Evolutionary conservation across 2,329 filamentous ascomycete species (phyloP).

Genomic region (Didymella keratinophila): DNA sequence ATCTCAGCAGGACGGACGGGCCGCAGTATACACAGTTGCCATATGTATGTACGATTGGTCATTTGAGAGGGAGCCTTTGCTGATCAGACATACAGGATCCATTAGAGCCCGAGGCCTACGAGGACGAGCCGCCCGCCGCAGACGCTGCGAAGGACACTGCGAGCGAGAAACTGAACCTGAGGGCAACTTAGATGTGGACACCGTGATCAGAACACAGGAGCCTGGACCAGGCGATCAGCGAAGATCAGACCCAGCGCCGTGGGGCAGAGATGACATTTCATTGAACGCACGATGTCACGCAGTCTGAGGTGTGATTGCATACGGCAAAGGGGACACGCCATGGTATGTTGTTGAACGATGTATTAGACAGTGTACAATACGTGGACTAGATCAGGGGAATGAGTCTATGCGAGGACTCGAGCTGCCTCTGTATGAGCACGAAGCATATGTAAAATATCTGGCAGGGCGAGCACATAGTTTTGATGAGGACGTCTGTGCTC

Average conservation of each 20-base stretch:
- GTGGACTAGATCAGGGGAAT: conserved; percentile 5
- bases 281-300: neutral
- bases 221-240: neutral
- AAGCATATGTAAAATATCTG: conserved; percentile 20
- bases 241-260: neutral
- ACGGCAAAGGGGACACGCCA: neutral
- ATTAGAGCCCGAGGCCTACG: conserved; percentile 27
- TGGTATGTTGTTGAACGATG: conserved; percentile 11
- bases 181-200: conserved; percentile 15
- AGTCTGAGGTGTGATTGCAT: neutral
- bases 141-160: conserved; percentile 20
- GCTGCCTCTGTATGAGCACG: neutral
- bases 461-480: conserved; percentile 23
- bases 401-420: neutral
- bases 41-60: conserved; percentile 30
- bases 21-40: conserved; percentile 37
- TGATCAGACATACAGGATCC: conserved; percentile 29
- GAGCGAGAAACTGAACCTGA: conserved; percentile 28
- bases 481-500: conserved; percentile 22
- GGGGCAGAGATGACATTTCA: neutral
- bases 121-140: conserved; percentile 17
- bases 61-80: neutral
- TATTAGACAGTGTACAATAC: conserved; percentile 24
- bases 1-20: conserved; percentile 35
- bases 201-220: neutral